A percentile compares a stretch with the other conserved stretches of the same genome.
Evolutionary conservation across 2,329 filamentous ascomycete species (phyloP).

Genomic region (Fusarium humuli): DNA sequence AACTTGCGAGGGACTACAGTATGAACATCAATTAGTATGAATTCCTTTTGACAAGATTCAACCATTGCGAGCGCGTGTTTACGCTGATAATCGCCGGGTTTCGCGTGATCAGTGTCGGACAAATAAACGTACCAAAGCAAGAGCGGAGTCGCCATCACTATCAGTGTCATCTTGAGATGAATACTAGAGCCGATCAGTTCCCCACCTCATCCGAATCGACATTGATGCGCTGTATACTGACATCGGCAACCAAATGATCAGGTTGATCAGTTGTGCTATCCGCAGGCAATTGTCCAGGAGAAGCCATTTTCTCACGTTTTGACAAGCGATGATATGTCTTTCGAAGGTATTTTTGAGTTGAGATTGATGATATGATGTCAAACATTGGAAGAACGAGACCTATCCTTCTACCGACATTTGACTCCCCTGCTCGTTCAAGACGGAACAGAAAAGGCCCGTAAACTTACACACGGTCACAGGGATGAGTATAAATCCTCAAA

Average conservation of each 20-base stretch:
- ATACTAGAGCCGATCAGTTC: not conserved
- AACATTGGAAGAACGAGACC: not conserved
- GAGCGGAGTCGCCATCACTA: not conserved
- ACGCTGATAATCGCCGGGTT: not conserved
- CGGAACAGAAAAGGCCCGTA: not conserved
- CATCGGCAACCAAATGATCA: not conserved
- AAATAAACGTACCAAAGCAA: not conserved
- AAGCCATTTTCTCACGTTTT: not conserved
- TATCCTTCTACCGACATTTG: not conserved
- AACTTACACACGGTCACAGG: not conserved
- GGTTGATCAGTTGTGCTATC: not conserved
- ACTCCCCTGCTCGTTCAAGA: not conserved
- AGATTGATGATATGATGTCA: not conserved
- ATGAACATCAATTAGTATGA: not conserved
- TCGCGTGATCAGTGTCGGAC: too few species aligned
- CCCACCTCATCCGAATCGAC: not conserved
- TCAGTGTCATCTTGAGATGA: not conserved
- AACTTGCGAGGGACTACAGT: not conserved
- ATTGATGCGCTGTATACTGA: not conserved
- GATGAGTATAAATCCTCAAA: not conserved
- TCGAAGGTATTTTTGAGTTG: not conserved
- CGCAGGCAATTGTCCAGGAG: not conserved
- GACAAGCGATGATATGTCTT: not conserved
- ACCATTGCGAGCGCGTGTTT: not conserved
- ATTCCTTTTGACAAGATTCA: not conserved